Conservation (phyloP, 805 yeast species). For the Sungouiella thailandica region DNA sequence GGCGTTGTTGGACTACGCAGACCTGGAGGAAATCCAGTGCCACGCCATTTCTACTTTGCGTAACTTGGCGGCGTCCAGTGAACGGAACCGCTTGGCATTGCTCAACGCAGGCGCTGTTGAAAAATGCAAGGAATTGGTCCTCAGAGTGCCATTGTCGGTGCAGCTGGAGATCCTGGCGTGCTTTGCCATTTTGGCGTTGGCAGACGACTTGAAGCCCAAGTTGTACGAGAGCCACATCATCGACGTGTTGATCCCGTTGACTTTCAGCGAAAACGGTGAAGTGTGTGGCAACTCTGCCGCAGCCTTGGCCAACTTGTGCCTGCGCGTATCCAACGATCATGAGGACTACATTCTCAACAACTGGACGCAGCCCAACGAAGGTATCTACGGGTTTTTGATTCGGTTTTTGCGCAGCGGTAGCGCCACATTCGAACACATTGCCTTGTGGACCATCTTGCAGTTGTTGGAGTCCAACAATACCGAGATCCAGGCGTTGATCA, state of each 20-base stretch:
- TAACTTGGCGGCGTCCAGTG: constrained; percentile 93
- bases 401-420: constrained; percentile 79
- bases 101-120: constrained; percentile 94
- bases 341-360: constrained; percentile 63
- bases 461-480: constrained; percentile 80
- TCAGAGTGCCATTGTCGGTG: constrained; percentile 82
- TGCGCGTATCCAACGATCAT: constrained; percentile 77
- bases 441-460: constrained; percentile 94
- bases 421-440: constrained; percentile 95
- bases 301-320: constrained; percentile 91
- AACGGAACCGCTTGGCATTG: constrained; percentile 85
- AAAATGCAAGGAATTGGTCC: constrained; percentile 83
- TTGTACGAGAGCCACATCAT: constrained; percentile 79
- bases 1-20: constrained; percentile 72
- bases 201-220: constrained; percentile 87
- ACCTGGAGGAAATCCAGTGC: constrained; percentile 94
- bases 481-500: constrained; percentile 52
- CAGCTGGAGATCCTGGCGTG: constrained; percentile 97
- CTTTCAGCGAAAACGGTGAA: constrained; percentile 82
- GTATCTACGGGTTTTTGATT: constrained; percentile 77
- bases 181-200: constrained; percentile 92
- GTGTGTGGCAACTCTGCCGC: constrained; percentile 99
- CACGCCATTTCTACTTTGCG: constrained; percentile 96
- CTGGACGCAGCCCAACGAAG: constrained; percentile 80
- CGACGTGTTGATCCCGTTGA: constrained; percentile 86